Percentiles rank a stretch among this genome's conserved stretches.
Conservation (phyloP, 1,139 yeast species). For the Candida gigantensis region DNA sequence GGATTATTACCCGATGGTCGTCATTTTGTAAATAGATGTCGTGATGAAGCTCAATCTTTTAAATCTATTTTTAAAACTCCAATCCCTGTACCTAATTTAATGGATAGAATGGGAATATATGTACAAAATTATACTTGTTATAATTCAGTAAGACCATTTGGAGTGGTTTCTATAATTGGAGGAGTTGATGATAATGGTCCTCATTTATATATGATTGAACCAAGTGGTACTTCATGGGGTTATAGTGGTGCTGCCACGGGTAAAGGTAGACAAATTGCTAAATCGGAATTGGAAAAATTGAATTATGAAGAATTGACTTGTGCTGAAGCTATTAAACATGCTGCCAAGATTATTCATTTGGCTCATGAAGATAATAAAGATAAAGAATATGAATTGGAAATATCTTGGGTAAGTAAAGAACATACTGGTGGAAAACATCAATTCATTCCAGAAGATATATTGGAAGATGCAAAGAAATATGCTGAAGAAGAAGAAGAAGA, state of each 20-base stretch:
- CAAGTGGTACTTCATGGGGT: conserved; percentile 97
- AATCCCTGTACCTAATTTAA: conserved; percentile 77
- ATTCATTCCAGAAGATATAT: conserved; percentile 72
- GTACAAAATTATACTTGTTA: conserved; percentile 96
- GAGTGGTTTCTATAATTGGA: conserved; percentile 87
- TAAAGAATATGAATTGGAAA: conserved; percentile 92
- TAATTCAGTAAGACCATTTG: conserved; percentile 97
- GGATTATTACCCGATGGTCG: conserved; percentile 97
- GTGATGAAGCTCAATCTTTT: conserved; percentile 87
- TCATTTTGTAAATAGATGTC: conserved; percentile 85
- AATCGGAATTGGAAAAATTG: conserved; percentile 91
- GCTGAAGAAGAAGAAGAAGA: conserved; percentile 86
- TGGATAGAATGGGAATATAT: conserved; percentile 86
- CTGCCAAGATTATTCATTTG: conserved; percentile 87
- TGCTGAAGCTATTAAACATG: conserved; percentile 84
- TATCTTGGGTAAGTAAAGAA: conserved; percentile 75
- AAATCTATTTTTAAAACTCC: conserved; percentile 75
- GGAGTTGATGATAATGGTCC: conserved; percentile 90
- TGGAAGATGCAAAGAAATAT: conserved; percentile 76
- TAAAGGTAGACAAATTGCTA: conserved; percentile 95
- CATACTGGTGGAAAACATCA: conserved; percentile 84
- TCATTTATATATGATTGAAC: conserved; percentile 95
- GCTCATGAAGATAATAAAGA: conserved; percentile 99
- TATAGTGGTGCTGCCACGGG: conserved; percentile 97
- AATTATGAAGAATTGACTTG: conserved; percentile 70